Conservation (phyloP, 2,329 filamentous ascomycete genomes). For the Penicillium oxalicum region DNA sequence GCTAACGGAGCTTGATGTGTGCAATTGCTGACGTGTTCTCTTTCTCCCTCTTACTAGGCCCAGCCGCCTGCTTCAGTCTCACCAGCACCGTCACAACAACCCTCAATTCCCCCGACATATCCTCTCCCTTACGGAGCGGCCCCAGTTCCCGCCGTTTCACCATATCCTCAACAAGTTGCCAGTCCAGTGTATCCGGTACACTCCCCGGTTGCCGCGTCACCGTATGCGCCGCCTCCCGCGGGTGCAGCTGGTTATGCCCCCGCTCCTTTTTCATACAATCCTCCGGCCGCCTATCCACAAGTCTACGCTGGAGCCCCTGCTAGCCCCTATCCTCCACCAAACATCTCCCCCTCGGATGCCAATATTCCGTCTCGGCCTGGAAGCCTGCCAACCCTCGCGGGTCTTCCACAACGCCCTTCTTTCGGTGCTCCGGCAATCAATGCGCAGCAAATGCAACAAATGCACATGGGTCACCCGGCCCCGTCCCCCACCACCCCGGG, state of each 20-base stretch:
- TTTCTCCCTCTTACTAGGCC: slow-evolving; percentile 17
- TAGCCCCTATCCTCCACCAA: slow-evolving; percentile 24
- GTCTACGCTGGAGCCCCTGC: slow-evolving; percentile 22
- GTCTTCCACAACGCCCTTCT: slow-evolving; percentile 56
- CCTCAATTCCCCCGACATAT: slow-evolving; percentile 34
- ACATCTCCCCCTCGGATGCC: slow-evolving; percentile 34
- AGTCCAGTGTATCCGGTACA: slow-evolving; percentile 34
- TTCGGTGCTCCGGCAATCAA: slow-evolving; percentile 52
- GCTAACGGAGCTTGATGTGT: background rate
- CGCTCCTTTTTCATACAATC: slow-evolving; percentile 27
- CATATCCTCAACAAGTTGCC: slow-evolving; percentile 40
- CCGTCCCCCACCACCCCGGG: slow-evolving; percentile 22
- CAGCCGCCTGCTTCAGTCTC: slow-evolving; percentile 21
- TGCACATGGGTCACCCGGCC: slow-evolving; percentile 48
- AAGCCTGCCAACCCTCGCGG: slow-evolving; percentile 50
- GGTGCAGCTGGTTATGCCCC: slow-evolving; percentile 29
- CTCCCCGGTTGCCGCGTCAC: slow-evolving; percentile 33
- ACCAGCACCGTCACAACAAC: slow-evolving; percentile 24
- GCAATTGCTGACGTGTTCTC: slow-evolving; percentile 6
- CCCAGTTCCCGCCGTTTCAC: slow-evolving; percentile 18
- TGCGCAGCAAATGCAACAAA: slow-evolving; percentile 51
- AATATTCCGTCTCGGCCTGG: slow-evolving; percentile 45
- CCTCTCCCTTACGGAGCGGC: slow-evolving; percentile 40
- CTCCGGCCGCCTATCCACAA: slow-evolving; percentile 17
- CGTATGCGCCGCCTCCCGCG: slow-evolving; percentile 18